Evolutionary conservation across 257 asterid species (phyloP), one percentile per base, ranked within the genome.

Genomic region (Verbena officinalis): DNA sequence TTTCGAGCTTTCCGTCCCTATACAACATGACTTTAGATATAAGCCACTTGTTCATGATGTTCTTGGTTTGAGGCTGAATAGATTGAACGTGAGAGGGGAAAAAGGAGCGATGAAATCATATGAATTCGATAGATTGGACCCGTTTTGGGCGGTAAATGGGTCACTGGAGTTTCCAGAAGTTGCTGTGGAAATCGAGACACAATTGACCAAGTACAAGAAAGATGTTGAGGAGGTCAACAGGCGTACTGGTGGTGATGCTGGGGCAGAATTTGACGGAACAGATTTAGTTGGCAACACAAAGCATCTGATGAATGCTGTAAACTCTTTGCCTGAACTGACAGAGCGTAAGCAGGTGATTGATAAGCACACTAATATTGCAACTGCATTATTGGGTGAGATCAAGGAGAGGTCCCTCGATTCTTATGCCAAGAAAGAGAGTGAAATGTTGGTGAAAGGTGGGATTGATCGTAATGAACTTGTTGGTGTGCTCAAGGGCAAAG

Each of bases 21-120:
- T 94, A 62, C 99, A 88, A 52, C 97, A 94, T 34, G 99, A 90
- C 64, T 94, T 94, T 65, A 86, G 97, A 91, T 94, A 94, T 72
- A 86, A 90, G 73, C 93, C 99, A 30, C 88, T 94, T 36, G 95
- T 94, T 67, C 99, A 94, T 68, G 99, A 94, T 65, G 93, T 94
- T 60, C 93, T 94, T 63, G 99, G 99, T 42, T 72, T 90, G 86
- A 81, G 90, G 75, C 76, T 94, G 88, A 94, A 94, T 73, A 90
- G 87, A 79, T 64, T 94, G 82, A 86, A 82, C 38, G 96, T 90
- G 74, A 89, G 73, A 71, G 92, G 87, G 57, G 99, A 94, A 88
- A 88, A 90, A 65, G 92, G 95, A 10, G 93, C 82, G 64, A 83
- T 78, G 93, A 90, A 84, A 77, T 80, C 99, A 5, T 90, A 65